Evolutionary conservation across 768 basidiomycete genomes (phyloP).

Genomic region (Podaxis carcinomalis): DNA sequence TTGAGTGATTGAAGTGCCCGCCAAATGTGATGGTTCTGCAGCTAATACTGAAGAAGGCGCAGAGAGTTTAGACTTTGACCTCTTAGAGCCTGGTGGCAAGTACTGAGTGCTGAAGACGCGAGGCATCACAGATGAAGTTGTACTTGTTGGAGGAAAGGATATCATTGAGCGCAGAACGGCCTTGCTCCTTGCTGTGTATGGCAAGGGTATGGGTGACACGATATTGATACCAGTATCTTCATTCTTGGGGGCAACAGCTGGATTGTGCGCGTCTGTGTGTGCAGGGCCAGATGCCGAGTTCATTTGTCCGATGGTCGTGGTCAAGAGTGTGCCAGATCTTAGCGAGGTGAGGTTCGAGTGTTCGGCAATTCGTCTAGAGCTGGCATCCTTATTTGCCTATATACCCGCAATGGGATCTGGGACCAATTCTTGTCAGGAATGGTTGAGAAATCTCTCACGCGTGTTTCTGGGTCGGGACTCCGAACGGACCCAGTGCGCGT

Average conservation of each 20-base stretch:
- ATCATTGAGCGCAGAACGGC: slow-evolving; percentile 27
- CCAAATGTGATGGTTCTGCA: not conserved
- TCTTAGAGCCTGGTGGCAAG: not conserved
- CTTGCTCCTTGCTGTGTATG: slow-evolving; percentile 24
- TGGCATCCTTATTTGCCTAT: not conserved
- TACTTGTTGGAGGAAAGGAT: slow-evolving; percentile 20
- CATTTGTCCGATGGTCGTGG: not conserved
- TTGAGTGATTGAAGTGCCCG: not conserved
- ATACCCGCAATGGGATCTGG: not conserved
- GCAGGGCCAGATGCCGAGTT: not conserved
- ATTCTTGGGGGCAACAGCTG: not conserved
- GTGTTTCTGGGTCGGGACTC: too few species aligned
- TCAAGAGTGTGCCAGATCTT: not conserved
- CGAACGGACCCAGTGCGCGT: too few species aligned
- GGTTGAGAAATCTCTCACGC: too few species aligned
- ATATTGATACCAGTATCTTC: slow-evolving; percentile 16
- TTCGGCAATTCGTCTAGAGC: not conserved
- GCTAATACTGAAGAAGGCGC: not conserved
- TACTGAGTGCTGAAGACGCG: not conserved
- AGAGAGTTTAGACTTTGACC: not conserved
- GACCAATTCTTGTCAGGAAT: too few species aligned
- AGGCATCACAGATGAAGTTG: not conserved
- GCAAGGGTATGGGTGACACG: slow-evolving; percentile 26
- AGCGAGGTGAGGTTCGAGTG: not conserved
- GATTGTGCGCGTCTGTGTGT: not conserved